Conservation (phyloP, 352 stramenopile genomes). For the Pythium grandisporangium region DNA sequence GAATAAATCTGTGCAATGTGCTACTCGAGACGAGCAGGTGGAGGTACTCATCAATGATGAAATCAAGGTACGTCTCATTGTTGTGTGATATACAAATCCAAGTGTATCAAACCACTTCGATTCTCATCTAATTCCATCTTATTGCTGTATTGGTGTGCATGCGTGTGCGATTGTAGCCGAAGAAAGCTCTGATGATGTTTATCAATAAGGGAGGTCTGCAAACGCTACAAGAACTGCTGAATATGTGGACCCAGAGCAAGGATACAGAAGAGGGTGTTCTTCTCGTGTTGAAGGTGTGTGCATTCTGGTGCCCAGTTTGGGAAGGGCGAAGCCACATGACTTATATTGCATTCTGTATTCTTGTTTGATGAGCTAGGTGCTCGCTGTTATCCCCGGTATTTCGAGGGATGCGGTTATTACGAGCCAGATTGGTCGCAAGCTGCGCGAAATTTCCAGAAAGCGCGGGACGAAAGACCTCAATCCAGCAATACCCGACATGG, state of each 20-base stretch:
- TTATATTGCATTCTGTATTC: background rate
- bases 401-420: slow-evolving; percentile 23
- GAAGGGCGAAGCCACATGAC: too few species aligned
- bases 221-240: slow-evolving; percentile 32
- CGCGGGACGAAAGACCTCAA: slow-evolving; percentile 8
- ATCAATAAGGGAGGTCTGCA: slow-evolving; percentile 35
- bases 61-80: slow-evolving; percentile 24
- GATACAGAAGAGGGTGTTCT: slow-evolving; percentile 46
- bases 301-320: too few species aligned
- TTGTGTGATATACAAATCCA: too few species aligned
- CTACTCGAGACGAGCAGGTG: slow-evolving; percentile 21
- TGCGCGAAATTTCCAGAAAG: slow-evolving; percentile 29
- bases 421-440: slow-evolving; percentile 47
- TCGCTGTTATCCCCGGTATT: slow-evolving; percentile 49
- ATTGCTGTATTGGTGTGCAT: background rate
- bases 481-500: slow-evolving; percentile 25
- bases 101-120: background rate
- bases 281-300: slow-evolving; percentile 64
- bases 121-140: background rate
- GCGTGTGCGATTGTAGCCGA: slow-evolving; percentile 22
- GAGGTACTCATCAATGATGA: slow-evolving; percentile 17
- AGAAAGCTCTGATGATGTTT: slow-evolving; percentile 38
- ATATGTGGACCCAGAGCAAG: slow-evolving; percentile 29
- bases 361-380: slow-evolving; percentile 12
- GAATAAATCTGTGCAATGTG: slow-evolving; percentile 15